These are phyloP conservation scores for Suhomyces bribrorum DNA, from an alignment of 1,139 yeast genomes.

Conservation along the genomic window DNA sequence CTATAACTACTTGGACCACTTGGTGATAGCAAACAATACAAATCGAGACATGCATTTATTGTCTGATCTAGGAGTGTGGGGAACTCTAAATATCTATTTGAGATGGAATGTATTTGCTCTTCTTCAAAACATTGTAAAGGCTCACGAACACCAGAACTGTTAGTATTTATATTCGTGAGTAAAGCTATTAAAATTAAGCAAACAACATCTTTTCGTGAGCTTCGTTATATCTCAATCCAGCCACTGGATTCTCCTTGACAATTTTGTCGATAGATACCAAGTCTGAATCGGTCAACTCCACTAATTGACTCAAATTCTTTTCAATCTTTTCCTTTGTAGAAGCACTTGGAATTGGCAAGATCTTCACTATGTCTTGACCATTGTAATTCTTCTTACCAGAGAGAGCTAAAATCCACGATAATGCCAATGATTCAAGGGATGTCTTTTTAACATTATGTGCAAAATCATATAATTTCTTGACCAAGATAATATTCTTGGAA, in stretches of 20 bases:
- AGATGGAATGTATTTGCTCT: no score
- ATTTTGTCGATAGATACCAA: conserved; percentile 50
- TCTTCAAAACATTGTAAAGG: no score
- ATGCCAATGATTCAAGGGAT: conserved; percentile 68
- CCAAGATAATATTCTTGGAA: conserved; percentile 50
- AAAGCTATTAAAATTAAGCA: conserved; percentile 1
- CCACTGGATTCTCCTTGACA: conserved; percentile 36
- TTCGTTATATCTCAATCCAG: conserved; percentile 53
- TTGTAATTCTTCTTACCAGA: conserved; percentile 28
- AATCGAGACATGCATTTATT: no score
- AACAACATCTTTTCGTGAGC: conserved; percentile 10
- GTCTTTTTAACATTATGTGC: conserved; percentile 48
- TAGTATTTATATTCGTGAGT: no score
- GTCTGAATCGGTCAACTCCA: conserved; percentile 53
- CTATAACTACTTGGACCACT: no score
- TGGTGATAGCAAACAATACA: no score
- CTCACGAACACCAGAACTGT: no score
- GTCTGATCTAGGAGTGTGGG: no score
- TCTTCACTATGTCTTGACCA: conserved; percentile 43
- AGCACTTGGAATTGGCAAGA: conserved; percentile 81
- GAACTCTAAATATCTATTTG: no score
- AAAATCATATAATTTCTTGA: conserved; percentile 44
- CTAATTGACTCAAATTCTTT: conserved; percentile 51
- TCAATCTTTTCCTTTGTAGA: conserved; percentile 58
- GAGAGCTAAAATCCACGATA: conserved; percentile 64